Evolutionary conservation across 768 basidiomycete species (phyloP).

Genomic region (Podaxis sp.): DNA sequence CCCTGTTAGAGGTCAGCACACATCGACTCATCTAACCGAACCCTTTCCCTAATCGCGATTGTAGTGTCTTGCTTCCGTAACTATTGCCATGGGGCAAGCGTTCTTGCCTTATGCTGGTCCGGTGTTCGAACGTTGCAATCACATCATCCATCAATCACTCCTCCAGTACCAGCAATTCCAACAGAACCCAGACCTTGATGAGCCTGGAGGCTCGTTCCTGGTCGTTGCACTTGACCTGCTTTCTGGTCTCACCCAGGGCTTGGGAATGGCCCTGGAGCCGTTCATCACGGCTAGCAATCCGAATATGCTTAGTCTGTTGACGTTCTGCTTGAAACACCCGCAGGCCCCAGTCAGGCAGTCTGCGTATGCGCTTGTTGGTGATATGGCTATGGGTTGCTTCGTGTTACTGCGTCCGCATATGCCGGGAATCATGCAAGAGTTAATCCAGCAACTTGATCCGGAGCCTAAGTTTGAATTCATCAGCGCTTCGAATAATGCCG

Average conservation of each 20-base stretch:
- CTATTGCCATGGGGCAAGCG: conserved; percentile 88
- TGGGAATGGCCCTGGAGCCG: conserved; percentile 73
- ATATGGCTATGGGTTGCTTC: conserved; percentile 97
- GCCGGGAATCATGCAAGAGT: conserved; percentile 84
- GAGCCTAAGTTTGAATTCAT: conserved; percentile 93
- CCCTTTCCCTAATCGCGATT: conserved; percentile 3
- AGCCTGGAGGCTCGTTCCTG: conserved; percentile 95
- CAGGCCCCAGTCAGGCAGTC: conserved; percentile 95
- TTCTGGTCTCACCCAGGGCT: conserved; percentile 92
- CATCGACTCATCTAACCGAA: background rate
- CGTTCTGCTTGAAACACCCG: conserved; percentile 90
- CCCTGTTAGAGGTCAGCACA: conserved; percentile 80
- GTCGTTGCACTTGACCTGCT: conserved; percentile 97
- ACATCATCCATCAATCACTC: conserved; percentile 78
- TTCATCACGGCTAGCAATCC: conserved; percentile 70
- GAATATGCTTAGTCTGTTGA: conserved; percentile 74
- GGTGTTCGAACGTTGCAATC: conserved; percentile 88
- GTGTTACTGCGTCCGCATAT: conserved; percentile 78
- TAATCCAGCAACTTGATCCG: conserved; percentile 86
- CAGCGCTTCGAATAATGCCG: conserved; percentile 97
- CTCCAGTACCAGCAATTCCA: conserved; percentile 85
- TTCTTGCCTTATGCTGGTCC: conserved; percentile 88
- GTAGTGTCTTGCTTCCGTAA: conserved; percentile 95
- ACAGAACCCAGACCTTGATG: conserved; percentile 85
- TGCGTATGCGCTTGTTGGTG: conserved; percentile 96